Evolutionary conservation across 768 basidiomycete species (phyloP), one percentile per base, ranked within the genome.

Genomic region (Dentipellis fragilis): DNA sequence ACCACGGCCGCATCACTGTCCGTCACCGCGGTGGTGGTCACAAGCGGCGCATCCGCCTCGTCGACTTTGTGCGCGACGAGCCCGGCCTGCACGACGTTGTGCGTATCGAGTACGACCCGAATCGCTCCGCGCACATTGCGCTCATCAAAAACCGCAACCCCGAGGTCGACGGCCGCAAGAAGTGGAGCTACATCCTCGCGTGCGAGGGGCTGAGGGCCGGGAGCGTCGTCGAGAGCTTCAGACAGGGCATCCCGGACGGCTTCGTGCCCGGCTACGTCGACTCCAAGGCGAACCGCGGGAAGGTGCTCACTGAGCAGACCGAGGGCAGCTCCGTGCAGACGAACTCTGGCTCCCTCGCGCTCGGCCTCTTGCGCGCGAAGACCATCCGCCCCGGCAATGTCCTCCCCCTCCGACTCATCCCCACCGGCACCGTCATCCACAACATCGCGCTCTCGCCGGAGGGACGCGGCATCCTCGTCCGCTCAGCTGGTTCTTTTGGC

Each of bases 101-200:
- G 3, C 80, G 96, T 49, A 90, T 99, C 61, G 96, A 98, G 72
- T 99, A 95, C 65, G 96, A 98, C 73, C 96, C 96, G 0, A 89
- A 89, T 4, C 79, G 96, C 46, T 89, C 85, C 37, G 92, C 90
- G 7, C 96, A 99, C 68, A 95, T 99, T 65, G 95, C 96, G 2
- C 79, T 99, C 57, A 66, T 97, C 65, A 77, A 77, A 66, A 85
- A 81, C 65, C 75, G 84, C 51, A 74, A 83, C 61, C 67, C 75
- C 3, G 67, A 66, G 9, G 75, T 79, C 35, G 73, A 77, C 58
- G 86, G 81, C 1, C 68, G 56, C 57, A 73, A 78, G 58, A 77
- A 73, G 63, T 95, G 87, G 84, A 87, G 83, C 65, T 99, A 99
- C 67, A 93, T 99, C 64, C 73, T 98, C 47, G 93, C 96, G 2